These are phyloP conservation scores for Psilocybe mexicana DNA, from an alignment of 1,284 basidiomycete species.

Conservation along the genomic window DNA sequence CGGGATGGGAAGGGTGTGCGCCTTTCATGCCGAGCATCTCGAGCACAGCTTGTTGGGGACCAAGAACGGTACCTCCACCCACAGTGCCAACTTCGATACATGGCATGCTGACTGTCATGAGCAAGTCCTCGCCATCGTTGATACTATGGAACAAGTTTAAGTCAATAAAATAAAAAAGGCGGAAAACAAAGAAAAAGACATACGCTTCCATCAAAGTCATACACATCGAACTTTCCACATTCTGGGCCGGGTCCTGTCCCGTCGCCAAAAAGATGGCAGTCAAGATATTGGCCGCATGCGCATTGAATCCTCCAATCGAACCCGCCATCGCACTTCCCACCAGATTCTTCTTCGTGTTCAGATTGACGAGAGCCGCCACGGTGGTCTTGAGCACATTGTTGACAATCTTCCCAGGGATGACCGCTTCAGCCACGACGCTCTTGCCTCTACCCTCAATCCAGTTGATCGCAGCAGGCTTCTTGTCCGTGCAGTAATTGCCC, in stretches of 20 bases:
- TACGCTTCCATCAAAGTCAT: slow-evolving; percentile 98
- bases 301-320: slow-evolving; percentile 96
- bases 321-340: slow-evolving; percentile 99
- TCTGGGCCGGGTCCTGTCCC: slow-evolving; percentile 98
- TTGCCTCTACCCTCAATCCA: slow-evolving; percentile 99
- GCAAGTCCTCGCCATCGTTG: slow-evolving; percentile 88
- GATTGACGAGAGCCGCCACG: slow-evolving; percentile 85
- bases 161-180: slow-evolving; percentile 4
- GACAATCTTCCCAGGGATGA: slow-evolving; percentile 88
- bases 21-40: slow-evolving; percentile 91
- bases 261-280: slow-evolving; percentile 96
- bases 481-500: slow-evolving; percentile 99
- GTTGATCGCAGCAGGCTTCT: slow-evolving; percentile 99
- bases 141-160: slow-evolving; percentile 45
- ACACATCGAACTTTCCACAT: slow-evolving; percentile 98
- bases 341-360: slow-evolving; percentile 98
- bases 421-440: slow-evolving; percentile 94
- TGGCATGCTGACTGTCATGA: slow-evolving; percentile 93
- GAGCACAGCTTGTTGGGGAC: slow-evolving; percentile 86
- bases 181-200: slow-evolving; percentile 29
- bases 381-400: slow-evolving; percentile 95
- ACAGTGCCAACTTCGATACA: slow-evolving; percentile 97
- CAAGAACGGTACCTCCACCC: slow-evolving; percentile 92
- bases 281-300: slow-evolving; percentile 97
- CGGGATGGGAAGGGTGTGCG: slow-evolving; percentile 81